A percentile compares a stretch with the other conserved stretches of the same genome.
Conservation (phyloP, 768 basidiomycete genomes). For the Ramaria sp. region DNA sequence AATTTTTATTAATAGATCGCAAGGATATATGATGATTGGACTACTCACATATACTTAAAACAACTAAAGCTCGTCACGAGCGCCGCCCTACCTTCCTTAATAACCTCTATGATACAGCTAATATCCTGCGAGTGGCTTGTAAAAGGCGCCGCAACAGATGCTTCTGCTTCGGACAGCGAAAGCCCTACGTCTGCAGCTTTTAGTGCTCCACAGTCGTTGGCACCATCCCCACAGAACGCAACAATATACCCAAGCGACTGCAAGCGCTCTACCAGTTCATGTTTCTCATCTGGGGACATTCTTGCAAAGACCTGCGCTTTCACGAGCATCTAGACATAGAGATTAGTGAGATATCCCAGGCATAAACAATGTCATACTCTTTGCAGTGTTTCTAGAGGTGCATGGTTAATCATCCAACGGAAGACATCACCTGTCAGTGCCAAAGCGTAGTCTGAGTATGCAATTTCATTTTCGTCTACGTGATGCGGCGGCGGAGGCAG, state of each 20-base stretch:
- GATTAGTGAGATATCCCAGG: neutral
- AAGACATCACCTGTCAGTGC: slow-evolving; percentile 94
- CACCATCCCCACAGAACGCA: slow-evolving; percentile 97
- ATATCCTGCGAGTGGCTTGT: slow-evolving; percentile 92
- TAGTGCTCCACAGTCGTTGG: slow-evolving; percentile 96
- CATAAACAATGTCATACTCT: slow-evolving; percentile 43
- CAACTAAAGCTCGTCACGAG: slow-evolving; percentile 97
- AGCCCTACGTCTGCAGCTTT: slow-evolving; percentile 98
- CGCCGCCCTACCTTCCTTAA: slow-evolving; percentile 92
- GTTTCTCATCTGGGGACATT: slow-evolving; percentile 99
- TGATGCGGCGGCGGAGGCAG: slow-evolving; percentile 58
- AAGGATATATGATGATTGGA: neutral
- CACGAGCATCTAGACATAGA: slow-evolving; percentile 72
- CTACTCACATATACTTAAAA: slow-evolving; percentile 96
- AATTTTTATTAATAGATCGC: neutral
- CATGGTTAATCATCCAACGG: slow-evolving; percentile 96
- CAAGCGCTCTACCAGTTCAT: slow-evolving; percentile 91
- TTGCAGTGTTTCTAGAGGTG: slow-evolving; percentile 87
- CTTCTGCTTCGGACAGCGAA: slow-evolving; percentile 94
- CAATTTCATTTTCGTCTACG: slow-evolving; percentile 56
- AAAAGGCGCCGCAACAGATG: slow-evolving; percentile 96
- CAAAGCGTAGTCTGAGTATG: slow-evolving; percentile 81
- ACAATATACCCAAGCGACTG: slow-evolving; percentile 93
- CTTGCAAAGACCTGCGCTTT: slow-evolving; percentile 94
- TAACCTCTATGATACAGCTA: slow-evolving; percentile 90